Conservation (phyloP, 305 asterid genomes). For the Galium porrigens region DNA sequence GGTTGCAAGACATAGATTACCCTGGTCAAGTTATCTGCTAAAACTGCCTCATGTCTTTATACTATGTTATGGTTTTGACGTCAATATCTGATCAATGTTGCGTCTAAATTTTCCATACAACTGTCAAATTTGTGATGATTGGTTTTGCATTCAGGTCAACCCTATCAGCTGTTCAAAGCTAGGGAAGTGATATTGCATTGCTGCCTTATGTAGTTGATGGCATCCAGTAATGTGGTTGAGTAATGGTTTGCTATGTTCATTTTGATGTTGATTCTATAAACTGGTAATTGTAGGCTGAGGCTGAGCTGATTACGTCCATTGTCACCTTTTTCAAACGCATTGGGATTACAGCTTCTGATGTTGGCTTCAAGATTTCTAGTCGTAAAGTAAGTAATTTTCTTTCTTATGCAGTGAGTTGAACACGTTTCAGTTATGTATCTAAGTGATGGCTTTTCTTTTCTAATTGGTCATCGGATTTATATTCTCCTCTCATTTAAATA, state of each 20-base stretch:
- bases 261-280: slow-evolving; percentile 1
- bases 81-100: neutral
- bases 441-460: neutral
- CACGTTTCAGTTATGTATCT: neutral
- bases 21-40: neutral
- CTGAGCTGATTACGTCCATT: slow-evolving; percentile 80
- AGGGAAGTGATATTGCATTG: neutral
- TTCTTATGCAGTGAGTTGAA: neutral
- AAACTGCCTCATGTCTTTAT: neutral
- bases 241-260: neutral
- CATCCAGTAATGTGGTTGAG: neutral
- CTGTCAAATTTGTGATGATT: slow-evolving; percentile 2
- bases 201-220: neutral
- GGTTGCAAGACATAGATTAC: neutral
- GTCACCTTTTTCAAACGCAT: slow-evolving; percentile 85
- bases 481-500: neutral
- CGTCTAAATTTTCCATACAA: neutral
- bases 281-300: slow-evolving; percentile 57
- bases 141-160: neutral
- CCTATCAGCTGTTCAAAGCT: neutral
- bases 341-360: slow-evolving; percentile 84
- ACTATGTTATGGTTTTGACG: neutral
- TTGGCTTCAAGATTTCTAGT: slow-evolving; percentile 87
- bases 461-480: neutral
- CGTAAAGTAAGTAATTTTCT: slow-evolving; percentile 48